Percentiles rank a stretch among this genome's conserved stretches.
Conservation (phyloP, 2,329 filamentous ascomycete species). For the Chaetomiaceae sp. region DNA sequence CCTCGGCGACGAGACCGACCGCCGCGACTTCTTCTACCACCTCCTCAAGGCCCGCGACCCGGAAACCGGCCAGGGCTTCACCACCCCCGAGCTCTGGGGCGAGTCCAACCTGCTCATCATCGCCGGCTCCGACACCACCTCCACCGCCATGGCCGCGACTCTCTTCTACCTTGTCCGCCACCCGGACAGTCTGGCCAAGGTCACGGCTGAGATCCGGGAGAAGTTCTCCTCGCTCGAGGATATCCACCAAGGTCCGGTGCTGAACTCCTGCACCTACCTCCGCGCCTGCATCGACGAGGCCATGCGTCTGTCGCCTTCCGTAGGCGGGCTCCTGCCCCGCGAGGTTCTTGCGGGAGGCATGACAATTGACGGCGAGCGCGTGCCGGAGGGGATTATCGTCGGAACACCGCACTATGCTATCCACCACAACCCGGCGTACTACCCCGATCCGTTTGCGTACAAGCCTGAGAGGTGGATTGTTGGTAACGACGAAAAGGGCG, state of each 20-base stretch:
- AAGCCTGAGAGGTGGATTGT: slow-evolving; percentile 62
- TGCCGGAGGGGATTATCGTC: slow-evolving; percentile 59
- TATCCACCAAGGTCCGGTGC: slow-evolving; percentile 47
- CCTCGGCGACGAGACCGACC: slow-evolving; percentile 60
- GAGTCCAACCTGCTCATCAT: slow-evolving; percentile 69
- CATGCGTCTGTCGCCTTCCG: slow-evolving; percentile 59
- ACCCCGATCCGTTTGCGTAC: slow-evolving; percentile 54
- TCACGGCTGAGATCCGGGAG: slow-evolving; percentile 47
- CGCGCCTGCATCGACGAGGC: slow-evolving; percentile 62
- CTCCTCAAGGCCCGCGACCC: slow-evolving; percentile 67
- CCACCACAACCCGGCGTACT: slow-evolving; percentile 63
- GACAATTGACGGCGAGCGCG: slow-evolving; percentile 46
- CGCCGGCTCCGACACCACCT: slow-evolving; percentile 68
- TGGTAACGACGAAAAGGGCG: slow-evolving; percentile 34
- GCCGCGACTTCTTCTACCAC: slow-evolving; percentile 73
- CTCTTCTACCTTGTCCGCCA: slow-evolving; percentile 59
- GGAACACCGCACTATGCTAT: slow-evolving; percentile 65
- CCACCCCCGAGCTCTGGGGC: slow-evolving; percentile 62
- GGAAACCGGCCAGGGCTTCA: slow-evolving; percentile 64
- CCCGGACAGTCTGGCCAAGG: slow-evolving; percentile 43
- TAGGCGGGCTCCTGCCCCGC: slow-evolving; percentile 56
- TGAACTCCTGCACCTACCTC: slow-evolving; percentile 54
- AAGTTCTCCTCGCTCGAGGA: slow-evolving; percentile 51
- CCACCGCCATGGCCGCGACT: slow-evolving; percentile 60
- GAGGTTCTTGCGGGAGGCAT: slow-evolving; percentile 54